These are phyloP conservation scores for Alternaria infectoria DNA, from an alignment of 2,329 filamentous ascomycete species.

Conservation along the genomic window DNA sequence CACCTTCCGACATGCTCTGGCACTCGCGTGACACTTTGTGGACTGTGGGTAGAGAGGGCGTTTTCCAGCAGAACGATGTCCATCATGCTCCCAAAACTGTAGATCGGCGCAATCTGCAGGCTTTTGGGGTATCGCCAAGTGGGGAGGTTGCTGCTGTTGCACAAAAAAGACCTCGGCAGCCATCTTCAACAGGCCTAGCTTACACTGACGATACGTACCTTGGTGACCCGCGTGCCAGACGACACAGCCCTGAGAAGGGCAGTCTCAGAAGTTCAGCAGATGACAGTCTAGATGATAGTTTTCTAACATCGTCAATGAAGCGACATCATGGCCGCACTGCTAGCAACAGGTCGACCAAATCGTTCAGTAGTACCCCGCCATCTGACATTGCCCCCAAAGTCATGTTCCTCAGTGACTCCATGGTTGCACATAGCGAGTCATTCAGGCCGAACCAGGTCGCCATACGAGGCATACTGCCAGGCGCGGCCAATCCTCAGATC, in stretches of 20 bases:
- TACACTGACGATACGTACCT: slow-evolving; percentile 47
- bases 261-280: slow-evolving; percentile 61
- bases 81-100: slow-evolving; percentile 65
- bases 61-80: slow-evolving; percentile 68
- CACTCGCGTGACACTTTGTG: slow-evolving; percentile 69
- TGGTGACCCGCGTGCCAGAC: slow-evolving; percentile 51
- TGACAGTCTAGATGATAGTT: slow-evolving; percentile 63
- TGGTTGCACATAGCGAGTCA: slow-evolving; percentile 51
- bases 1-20: slow-evolving; percentile 67
- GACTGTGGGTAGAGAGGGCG: slow-evolving; percentile 67
- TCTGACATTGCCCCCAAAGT: slow-evolving; percentile 55
- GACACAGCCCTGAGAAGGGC: slow-evolving; percentile 55
- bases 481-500: slow-evolving; percentile 46
- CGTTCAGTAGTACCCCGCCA: slow-evolving; percentile 61
- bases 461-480: slow-evolving; percentile 57
- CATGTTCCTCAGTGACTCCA: slow-evolving; percentile 58
- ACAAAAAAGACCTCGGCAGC: slow-evolving; percentile 57
- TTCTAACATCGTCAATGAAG: slow-evolving; percentile 57
- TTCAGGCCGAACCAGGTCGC: slow-evolving; percentile 55
- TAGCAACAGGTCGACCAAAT: slow-evolving; percentile 58
- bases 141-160: slow-evolving; percentile 63
- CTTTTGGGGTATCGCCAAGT: slow-evolving; percentile 63
- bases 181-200: slow-evolving; percentile 49
- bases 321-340: slow-evolving; percentile 55
- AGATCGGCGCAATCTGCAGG: slow-evolving; percentile 63